A percentile compares a stretch with the other conserved stretches of the same genome.
Conservation (phyloP, 768 basidiomycete species). For the Hydnomerulius pinastri region DNA sequence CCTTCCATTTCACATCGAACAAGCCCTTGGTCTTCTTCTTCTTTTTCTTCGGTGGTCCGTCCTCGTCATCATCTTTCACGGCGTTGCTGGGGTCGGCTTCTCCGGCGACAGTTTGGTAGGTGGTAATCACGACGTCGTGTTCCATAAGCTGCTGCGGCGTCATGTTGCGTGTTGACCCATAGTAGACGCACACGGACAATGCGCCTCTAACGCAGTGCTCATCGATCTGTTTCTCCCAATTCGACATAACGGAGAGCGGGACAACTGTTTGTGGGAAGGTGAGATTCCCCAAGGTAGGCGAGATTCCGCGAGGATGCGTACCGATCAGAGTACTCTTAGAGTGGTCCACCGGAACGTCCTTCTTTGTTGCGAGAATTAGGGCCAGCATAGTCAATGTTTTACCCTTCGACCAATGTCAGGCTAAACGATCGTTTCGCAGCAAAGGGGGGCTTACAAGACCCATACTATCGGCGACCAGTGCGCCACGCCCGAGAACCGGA, state of each 20-base stretch:
- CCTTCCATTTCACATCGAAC: constrained; percentile 83
- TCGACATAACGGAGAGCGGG: constrained; percentile 82
- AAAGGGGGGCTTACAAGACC: constrained; percentile 46
- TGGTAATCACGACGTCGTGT: constrained; percentile 82
- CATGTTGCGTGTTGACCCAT: constrained; percentile 66
- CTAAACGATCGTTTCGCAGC: background rate
- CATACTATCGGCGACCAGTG: constrained; percentile 90
- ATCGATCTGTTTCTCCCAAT: constrained; percentile 83
- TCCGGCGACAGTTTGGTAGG: constrained; percentile 70
- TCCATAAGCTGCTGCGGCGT: constrained; percentile 58
- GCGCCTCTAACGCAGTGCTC: constrained; percentile 65
- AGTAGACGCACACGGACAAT: constrained; percentile 64
- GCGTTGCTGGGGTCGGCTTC: constrained; percentile 43
- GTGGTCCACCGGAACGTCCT: constrained; percentile 55
- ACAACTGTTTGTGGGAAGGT: constrained; percentile 51
- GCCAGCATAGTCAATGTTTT: constrained; percentile 91
- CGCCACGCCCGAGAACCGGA: constrained; percentile 80
- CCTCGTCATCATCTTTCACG: constrained; percentile 19
- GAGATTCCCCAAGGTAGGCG: background rate
- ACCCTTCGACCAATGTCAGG: constrained; percentile 48
- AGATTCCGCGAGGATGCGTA: constrained; percentile 23
- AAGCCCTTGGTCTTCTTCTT: constrained; percentile 60
- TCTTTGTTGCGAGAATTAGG: constrained; percentile 75
- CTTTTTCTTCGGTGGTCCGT: constrained; percentile 47
- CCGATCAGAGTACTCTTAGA: constrained; percentile 80